A percentile compares a stretch with the other conserved stretches of the same genome.
These are phyloP conservation scores for Trichoderma atrobrunneum DNA, from an alignment of 2,329 filamentous ascomycete species.

Conservation along the genomic window DNA sequence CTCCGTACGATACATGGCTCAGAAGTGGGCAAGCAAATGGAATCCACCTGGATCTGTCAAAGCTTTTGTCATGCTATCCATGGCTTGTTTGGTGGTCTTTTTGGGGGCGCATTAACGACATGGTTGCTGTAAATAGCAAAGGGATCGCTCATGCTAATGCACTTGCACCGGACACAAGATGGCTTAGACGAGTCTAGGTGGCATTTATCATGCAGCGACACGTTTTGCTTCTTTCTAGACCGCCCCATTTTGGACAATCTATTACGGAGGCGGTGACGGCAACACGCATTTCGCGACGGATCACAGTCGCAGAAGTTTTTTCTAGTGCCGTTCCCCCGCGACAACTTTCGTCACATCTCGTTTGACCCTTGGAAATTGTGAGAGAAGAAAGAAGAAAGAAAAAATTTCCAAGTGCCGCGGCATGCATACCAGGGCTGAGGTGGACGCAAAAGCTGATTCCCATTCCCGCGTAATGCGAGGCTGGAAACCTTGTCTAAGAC, in stretches of 20 bases:
- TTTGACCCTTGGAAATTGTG: neutral
- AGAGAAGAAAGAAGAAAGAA: neutral
- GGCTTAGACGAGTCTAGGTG: neutral
- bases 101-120: constrained; percentile 1
- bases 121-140: constrained; percentile 5
- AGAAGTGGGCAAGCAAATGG: neutral
- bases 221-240: neutral
- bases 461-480: neutral
- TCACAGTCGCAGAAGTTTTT: neutral
- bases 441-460: neutral
- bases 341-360: neutral
- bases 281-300: neutral
- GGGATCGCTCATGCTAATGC: constrained; percentile 15
- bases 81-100: neutral
- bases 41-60: constrained; percentile 11
- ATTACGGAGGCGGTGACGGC: constrained; percentile 12
- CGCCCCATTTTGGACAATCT: neutral
- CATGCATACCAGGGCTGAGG: neutral
- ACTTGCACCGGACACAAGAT: constrained; percentile 4
- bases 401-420: neutral
- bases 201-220: neutral
- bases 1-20: neutral
- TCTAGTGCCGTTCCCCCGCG: neutral
- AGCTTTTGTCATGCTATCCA: neutral
- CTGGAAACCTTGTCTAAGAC: constrained; percentile 2